Evolutionary conservation across 805 yeast genomes (phyloP).

Genomic region (Hemisphaericaspora nanyangensis): DNA sequence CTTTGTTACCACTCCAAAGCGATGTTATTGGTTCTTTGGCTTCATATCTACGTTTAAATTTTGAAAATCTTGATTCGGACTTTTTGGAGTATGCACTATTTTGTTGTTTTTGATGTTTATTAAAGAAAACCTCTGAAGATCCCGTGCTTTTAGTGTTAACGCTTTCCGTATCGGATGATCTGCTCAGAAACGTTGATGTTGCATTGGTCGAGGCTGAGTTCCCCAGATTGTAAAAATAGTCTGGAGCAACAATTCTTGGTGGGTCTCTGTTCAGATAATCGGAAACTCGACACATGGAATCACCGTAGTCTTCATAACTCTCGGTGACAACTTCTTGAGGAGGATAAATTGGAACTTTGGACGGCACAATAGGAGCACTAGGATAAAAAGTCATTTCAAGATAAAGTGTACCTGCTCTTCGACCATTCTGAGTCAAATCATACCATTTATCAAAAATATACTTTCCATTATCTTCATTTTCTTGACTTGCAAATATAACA

Average conservation of each 20-base stretch:
- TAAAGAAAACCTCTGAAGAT: constrained; percentile 11
- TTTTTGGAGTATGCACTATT: constrained; percentile 16
- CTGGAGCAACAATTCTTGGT: constrained; percentile 14
- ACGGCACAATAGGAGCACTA: constrained; percentile 40
- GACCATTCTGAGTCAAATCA: constrained; percentile 58
- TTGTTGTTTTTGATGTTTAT: constrained; percentile 9
- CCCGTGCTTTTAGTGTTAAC: constrained; percentile 1
- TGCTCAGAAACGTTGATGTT: constrained; percentile 13
- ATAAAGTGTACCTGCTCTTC: constrained; percentile 83
- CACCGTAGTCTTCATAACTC: neutral
- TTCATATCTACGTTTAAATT: constrained; percentile 29
- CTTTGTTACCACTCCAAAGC: constrained; percentile 16
- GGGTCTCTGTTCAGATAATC: neutral
- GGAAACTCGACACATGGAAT: neutral
- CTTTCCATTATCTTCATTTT: constrained; percentile 47
- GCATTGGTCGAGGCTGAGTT: constrained; percentile 10
- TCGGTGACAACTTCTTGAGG: neutral
- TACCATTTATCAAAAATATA: constrained; percentile 90
- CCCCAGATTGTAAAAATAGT: constrained; percentile 19
- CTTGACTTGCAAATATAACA: constrained; percentile 53
- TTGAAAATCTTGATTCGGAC: constrained; percentile 24
- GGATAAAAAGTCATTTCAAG: constrained; percentile 93
- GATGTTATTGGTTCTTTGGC: constrained; percentile 31
- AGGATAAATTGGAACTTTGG: constrained; percentile 20
- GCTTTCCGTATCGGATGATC: constrained; percentile 1